Conservation (phyloP, 331 rosid species). For the Rosa hybrid region DNA sequence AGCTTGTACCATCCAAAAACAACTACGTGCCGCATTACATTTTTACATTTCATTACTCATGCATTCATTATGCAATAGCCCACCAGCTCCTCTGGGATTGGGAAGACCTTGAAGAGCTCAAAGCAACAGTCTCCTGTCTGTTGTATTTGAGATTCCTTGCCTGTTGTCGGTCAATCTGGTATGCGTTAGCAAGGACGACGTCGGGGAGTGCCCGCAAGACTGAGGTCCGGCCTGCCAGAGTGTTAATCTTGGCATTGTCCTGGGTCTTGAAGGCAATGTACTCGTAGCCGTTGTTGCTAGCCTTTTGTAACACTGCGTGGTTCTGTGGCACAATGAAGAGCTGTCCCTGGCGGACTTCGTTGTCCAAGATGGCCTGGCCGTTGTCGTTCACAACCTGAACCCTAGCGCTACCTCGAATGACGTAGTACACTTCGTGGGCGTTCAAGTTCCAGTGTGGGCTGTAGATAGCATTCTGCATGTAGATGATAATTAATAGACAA, state of each 20-base stretch:
- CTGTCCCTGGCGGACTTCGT: constrained; percentile 31
- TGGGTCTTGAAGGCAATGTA: constrained; percentile 38
- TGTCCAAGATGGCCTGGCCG: constrained; percentile 34
- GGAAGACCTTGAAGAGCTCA: constrained; percentile 10
- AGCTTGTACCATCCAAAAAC: not conserved
- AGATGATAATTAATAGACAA: not conserved
- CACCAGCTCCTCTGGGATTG: not conserved
- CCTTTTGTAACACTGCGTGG: constrained; percentile 25
- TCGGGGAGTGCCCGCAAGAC: constrained; percentile 35
- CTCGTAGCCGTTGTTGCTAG: constrained; percentile 33
- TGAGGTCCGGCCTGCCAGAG: constrained; percentile 36
- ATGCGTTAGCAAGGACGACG: constrained; percentile 25
- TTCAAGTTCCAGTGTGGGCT: constrained; percentile 38
- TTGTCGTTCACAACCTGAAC: constrained; percentile 35
- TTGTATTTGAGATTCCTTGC: constrained; percentile 22
- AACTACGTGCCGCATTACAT: not conserved
- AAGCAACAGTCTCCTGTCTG: constrained; percentile 25
- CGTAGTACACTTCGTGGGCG: constrained; percentile 35
- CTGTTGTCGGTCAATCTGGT: constrained; percentile 18
- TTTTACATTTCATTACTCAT: not conserved
- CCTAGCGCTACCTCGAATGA: constrained; percentile 31
- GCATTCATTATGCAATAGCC: not conserved
- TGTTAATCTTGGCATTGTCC: constrained; percentile 25
- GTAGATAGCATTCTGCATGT: constrained; percentile 32
- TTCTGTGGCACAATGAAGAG: constrained; percentile 37